Conservation (phyloP, 805 yeast genomes). For the Starmera pachycereana region DNA sequence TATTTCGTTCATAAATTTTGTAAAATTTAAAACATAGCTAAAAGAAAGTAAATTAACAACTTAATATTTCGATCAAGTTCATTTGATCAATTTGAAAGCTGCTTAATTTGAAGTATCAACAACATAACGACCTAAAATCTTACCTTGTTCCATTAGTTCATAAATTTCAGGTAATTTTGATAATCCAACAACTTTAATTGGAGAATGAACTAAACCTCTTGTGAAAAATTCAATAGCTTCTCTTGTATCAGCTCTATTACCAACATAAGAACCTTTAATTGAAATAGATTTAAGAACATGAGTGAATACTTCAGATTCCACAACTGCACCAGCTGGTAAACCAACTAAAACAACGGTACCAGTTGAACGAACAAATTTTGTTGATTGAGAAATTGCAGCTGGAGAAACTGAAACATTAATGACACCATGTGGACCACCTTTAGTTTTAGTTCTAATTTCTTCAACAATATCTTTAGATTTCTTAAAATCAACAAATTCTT, state of each 20-base stretch:
- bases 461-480: slow-evolving; percentile 35
- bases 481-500: slow-evolving; percentile 43
- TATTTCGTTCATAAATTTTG: too few relatives aligned
- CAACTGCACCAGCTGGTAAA: slow-evolving; percentile 46
- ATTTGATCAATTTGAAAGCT: too few relatives aligned
- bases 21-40: too few relatives aligned
- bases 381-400: slow-evolving; percentile 33
- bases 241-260: slow-evolving; percentile 49
- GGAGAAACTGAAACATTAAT: slow-evolving; percentile 49
- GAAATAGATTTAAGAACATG: slow-evolving; percentile 39
- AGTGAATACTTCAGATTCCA: slow-evolving; percentile 35
- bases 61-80: too few relatives aligned
- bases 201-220: slow-evolving; percentile 42
- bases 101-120: slow-evolving; percentile 35
- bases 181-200: slow-evolving; percentile 45
- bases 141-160: slow-evolving; percentile 46
- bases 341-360: slow-evolving; percentile 51
- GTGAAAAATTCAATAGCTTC: slow-evolving; percentile 47
- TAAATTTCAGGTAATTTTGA: slow-evolving; percentile 37
- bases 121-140: slow-evolving; percentile 49
- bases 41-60: too few relatives aligned
- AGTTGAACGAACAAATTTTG: slow-evolving; percentile 39
- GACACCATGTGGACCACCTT: slow-evolving; percentile 58
- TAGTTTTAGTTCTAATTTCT: slow-evolving; percentile 32
- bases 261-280: slow-evolving; percentile 48